Percentiles rank a stretch among this genome's conserved stretches.
phyloP scores from a whole-genome alignment of 1,284 basidiomycete species.

The Wolfiporia cocos region DNA sequence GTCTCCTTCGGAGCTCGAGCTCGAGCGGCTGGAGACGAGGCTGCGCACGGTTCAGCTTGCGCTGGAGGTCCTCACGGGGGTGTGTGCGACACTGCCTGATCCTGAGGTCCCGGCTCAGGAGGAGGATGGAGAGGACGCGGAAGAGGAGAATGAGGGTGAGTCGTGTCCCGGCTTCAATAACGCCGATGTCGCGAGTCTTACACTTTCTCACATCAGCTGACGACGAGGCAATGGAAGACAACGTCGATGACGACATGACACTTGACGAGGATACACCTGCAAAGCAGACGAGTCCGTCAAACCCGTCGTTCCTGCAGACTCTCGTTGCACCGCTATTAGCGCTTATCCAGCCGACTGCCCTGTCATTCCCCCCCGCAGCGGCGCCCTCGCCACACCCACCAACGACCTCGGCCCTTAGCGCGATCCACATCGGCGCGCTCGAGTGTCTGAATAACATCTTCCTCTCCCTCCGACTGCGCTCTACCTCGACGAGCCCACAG shows the following conservation, averaged over 20 bases:
- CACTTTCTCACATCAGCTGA: slow-evolving; percentile 1
- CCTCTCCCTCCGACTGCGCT: slow-evolving; percentile 54
- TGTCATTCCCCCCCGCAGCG: slow-evolving; percentile 77
- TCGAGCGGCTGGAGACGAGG: slow-evolving; percentile 70
- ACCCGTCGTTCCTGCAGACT: slow-evolving; percentile 36
- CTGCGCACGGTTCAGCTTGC: slow-evolving; percentile 74
- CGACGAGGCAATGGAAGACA: slow-evolving; percentile 32
- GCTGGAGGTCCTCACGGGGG: slow-evolving; percentile 80
- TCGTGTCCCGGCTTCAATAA: slow-evolving; percentile 2
- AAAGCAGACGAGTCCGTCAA: slow-evolving; percentile 12
- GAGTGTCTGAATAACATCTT: slow-evolving; percentile 92
- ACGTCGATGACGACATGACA: slow-evolving; percentile 29
- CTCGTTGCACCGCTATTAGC: slow-evolving; percentile 58
- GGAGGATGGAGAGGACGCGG: slow-evolving; percentile 31
- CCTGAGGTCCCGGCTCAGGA: slow-evolving; percentile 37
- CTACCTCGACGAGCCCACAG: slow-evolving; percentile 28
- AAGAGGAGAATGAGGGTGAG: slow-evolving; percentile 28
- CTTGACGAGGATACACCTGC: slow-evolving; percentile 23
- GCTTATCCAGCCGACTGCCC: slow-evolving; percentile 63
- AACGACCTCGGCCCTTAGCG: slow-evolving; percentile 75
- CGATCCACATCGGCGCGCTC: slow-evolving; percentile 78
- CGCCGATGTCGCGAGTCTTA: neutral
- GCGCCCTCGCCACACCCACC: slow-evolving; percentile 73
- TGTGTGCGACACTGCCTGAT: slow-evolving; percentile 86
- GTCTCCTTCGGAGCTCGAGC: slow-evolving; percentile 56